phyloP scores from a whole-genome alignment of 1,284 basidiomycete genomes.

The Ustilago bromivora region DNA sequence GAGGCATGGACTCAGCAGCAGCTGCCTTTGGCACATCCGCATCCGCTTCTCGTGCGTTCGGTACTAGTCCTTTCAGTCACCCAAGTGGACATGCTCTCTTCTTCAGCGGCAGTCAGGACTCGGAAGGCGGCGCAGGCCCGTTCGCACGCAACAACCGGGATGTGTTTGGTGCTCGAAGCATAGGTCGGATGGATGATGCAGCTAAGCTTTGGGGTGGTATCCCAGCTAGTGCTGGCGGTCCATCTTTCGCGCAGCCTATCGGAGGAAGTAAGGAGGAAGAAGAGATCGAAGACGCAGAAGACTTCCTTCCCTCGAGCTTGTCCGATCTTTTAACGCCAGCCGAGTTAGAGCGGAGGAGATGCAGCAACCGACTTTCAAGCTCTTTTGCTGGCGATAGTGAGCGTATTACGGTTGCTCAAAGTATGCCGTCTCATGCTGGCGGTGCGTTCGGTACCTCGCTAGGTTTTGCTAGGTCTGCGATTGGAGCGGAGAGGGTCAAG shows the following conservation, averaged over 20 bases:
- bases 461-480: constrained; percentile 27
- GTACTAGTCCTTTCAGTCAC: constrained; percentile 68
- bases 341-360: constrained; percentile 63
- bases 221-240: constrained; percentile 6
- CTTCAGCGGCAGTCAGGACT: constrained; percentile 61
- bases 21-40: constrained; percentile 45
- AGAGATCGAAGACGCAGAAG: constrained; percentile 71
- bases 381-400: constrained; percentile 41
- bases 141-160: constrained; percentile 43
- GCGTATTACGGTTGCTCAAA: constrained; percentile 47
- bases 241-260: background rate
- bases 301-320: constrained; percentile 67
- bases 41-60: constrained; percentile 51
- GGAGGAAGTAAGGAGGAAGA: constrained; percentile 39
- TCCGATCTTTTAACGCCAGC: constrained; percentile 67
- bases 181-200: constrained; percentile 42
- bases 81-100: constrained; percentile 64
- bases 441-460: constrained; percentile 27
- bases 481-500: constrained; percentile 39
- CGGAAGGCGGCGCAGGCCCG: constrained; percentile 50
- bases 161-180: constrained; percentile 43
- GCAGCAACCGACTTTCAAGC: constrained; percentile 40
- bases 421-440: constrained; percentile 54
- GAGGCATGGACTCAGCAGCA: constrained; percentile 37
- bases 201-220: constrained; percentile 41